Evolutionary conservation across 768 basidiomycete genomes (phyloP), one percentile per base, ranked within the genome.

Genomic region (Pholiota molesta): DNA sequence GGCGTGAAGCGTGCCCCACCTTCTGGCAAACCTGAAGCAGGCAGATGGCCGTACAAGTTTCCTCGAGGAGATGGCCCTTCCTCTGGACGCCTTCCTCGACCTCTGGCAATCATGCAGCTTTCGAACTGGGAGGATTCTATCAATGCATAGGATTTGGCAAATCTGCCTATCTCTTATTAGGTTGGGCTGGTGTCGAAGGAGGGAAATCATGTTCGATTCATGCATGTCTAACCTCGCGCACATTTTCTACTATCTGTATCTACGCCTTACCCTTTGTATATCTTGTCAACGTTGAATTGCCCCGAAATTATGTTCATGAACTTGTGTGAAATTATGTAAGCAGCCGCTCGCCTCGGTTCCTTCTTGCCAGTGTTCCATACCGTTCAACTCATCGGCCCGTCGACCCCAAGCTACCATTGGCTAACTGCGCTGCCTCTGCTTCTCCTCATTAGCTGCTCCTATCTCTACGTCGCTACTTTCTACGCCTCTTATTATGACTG

Each of bases 1-100:
- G 26, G 26, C 26, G 26, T 33, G 53, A 54, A 54, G 53, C 53
- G 29, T n/a, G 53, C 13, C 29, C 29, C 11, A 37, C 31, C 21
- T 17, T 17, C 53, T n/a, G 21, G 33, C 19, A 29, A 16, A 16
- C 31, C 31, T 17, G 14, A n/a, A 26, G 26, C 26, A 37, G 53
- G 31, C 53, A 54, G 53, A 54, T 54, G 33, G 14, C 53, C 53
- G 11, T 54, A 54, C 29, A 54, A 54, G 33, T 54, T n/a, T 33
- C 14, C 29, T 37, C 53, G 53, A 19, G 53, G 53, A 35, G 16
- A 35, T n/a, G 21, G 6, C 21, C 47, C 47, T 49, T 49, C 47
- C 47, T 54, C 31, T 6, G 31, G 33, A 54, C 53, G 31, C 26
- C 42, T 59, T 59, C n/a, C 29, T 52, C 33, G 49, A 59, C 33